Evolutionary conservation across 805 yeast species (phyloP), one percentile per base, ranked within the genome.

Genomic region (Myxozyma monticola): DNA sequence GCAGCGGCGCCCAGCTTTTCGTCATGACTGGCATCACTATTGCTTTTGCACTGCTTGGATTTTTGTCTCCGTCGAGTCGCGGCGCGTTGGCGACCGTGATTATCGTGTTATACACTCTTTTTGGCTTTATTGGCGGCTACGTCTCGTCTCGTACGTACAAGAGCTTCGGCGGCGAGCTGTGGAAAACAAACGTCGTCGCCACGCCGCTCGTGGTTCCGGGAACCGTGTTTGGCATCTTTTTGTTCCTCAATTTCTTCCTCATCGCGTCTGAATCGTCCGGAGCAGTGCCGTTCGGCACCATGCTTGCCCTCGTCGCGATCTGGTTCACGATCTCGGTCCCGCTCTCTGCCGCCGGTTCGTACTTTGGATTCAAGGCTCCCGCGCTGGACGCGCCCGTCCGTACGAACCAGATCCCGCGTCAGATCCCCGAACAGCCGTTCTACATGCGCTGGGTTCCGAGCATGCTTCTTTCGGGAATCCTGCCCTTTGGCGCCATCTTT

Each of bases 371-470:
- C 61, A 88, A 80, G 66, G 76, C 68, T 41, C 76, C 79, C 25
- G 64, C 78, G 36, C 65, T 78, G 53, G 70, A 77, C 29, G 80
- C 81, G 45, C 97, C 98, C 10, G 95, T 89, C 28, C 83, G 88
- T 63, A 89, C 95, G 17, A 91, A 89, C 69, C 97, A 91, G 72
- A 91, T 93, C 60, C 95, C 96, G 55, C 81, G 99, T 70, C 97
- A 93, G 71, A 86, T 93, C 52, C 99, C 99, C 35, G 76, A 77
- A 15, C 96, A 89, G 70, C 95, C 95, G 38, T 80, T 87, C 80
- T 88, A 85, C 65, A 75, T 88, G 62, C 79, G 78, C 63, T 79
- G 87, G 2, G 56, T 77, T 15, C 83, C 88, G 21, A 77, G 84
- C 47, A 72, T 89, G 62, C 65, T 87, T 36, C 75, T 87, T 54